These are phyloP conservation scores for Coniochaeta hoffmannii DNA, from an alignment of 2,329 filamentous ascomycete genomes.

Conservation along the genomic window DNA sequence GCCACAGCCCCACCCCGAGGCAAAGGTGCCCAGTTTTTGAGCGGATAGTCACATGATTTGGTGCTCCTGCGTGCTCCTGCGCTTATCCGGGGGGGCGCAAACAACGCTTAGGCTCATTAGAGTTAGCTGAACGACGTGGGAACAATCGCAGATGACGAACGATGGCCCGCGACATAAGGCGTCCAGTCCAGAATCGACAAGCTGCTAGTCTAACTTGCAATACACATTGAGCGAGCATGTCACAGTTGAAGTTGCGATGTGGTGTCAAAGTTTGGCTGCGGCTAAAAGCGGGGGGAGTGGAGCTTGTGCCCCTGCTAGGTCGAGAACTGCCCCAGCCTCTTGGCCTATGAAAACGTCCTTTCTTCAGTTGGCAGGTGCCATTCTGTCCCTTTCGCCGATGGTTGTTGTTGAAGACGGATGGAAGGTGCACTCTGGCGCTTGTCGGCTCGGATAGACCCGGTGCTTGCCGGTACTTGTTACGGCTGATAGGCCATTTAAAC, in stretches of 20 bases:
- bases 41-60: conserved; percentile 1
- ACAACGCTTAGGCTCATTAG: not conserved
- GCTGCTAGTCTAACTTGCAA: too few species aligned
- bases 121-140: not conserved
- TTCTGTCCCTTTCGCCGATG: not conserved
- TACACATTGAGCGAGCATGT: not conserved
- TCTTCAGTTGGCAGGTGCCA: too few species aligned
- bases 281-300: not conserved
- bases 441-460: not conserved
- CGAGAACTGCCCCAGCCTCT: not conserved
- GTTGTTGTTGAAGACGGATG: not conserved
- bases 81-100: not conserved
- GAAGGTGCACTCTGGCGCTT: not conserved
- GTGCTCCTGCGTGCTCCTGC: too few species aligned
- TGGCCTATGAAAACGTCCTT: not conserved
- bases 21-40: not conserved
- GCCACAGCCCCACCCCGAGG: not conserved
- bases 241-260: not conserved
- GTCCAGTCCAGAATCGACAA: not conserved
- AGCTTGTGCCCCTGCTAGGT: not conserved
- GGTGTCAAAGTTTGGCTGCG: not conserved
- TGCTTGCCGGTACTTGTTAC: not conserved
- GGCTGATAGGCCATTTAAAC: not conserved
- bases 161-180: too few species aligned
- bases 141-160: not conserved